Conservation (phyloP, 1,284 basidiomycete species). For the Pseudozyma thailandica region DNA sequence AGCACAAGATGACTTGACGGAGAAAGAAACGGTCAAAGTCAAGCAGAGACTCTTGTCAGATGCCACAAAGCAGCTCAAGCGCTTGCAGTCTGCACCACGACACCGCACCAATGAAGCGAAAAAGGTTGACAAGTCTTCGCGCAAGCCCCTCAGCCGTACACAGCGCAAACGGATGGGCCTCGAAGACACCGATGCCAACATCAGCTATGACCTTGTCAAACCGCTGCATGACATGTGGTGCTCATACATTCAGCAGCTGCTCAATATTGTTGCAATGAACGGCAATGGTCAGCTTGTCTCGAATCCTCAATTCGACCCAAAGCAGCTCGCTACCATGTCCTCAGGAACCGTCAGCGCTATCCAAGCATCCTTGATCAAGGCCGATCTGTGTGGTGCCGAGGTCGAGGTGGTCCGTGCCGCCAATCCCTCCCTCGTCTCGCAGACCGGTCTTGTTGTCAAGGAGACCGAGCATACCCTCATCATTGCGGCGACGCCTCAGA, state of each 20-base stretch:
- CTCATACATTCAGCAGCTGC: slow-evolving; percentile 51
- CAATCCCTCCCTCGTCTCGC: slow-evolving; percentile 44
- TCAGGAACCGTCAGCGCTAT: slow-evolving; percentile 39
- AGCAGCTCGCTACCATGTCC: slow-evolving; percentile 28
- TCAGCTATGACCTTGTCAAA: slow-evolving; percentile 35
- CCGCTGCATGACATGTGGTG: slow-evolving; percentile 49
- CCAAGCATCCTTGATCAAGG: slow-evolving; percentile 46
- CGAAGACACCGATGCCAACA: slow-evolving; percentile 30
- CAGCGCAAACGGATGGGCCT: slow-evolving; percentile 43
- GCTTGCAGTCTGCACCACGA: slow-evolving; percentile 20
- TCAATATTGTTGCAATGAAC: slow-evolving; percentile 43
- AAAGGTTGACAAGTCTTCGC: slow-evolving; percentile 20
- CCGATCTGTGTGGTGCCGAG: slow-evolving; percentile 49
- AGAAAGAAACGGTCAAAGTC: slow-evolving; percentile 17
- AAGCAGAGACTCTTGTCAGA: slow-evolving; percentile 32
- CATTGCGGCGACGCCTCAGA: slow-evolving; percentile 15
- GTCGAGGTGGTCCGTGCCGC: slow-evolving; percentile 44
- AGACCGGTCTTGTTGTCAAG: slow-evolving; percentile 39
- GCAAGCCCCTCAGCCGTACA: slow-evolving; percentile 31
- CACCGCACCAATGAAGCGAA: slow-evolving; percentile 26
- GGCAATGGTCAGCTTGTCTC: slow-evolving; percentile 26
- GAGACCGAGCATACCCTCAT: slow-evolving; percentile 48
- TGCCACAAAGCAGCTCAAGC: slow-evolving; percentile 26
- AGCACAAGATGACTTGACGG: background rate
- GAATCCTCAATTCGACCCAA: slow-evolving; percentile 33